Evolutionary conservation across 2,329 filamentous ascomycete genomes (phyloP).

Genomic region (Didymosphaeria variabile): DNA sequence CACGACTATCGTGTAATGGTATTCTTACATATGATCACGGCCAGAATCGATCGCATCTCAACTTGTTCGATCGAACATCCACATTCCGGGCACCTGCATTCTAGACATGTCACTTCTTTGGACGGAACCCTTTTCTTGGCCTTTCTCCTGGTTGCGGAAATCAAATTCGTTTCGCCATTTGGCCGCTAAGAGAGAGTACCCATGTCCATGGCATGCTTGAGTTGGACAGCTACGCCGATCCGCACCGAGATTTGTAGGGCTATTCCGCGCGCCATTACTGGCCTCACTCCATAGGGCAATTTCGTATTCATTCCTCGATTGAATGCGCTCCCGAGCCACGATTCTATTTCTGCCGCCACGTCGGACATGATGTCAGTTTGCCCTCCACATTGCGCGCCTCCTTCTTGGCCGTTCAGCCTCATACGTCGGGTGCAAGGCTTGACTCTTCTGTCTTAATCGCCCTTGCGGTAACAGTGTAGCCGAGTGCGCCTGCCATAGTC

Average conservation of each 20-base stretch:
- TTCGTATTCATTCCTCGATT: background rate
- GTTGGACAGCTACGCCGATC: background rate
- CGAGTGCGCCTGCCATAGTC: background rate
- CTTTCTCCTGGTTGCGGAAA: background rate
- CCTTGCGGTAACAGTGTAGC: background rate
- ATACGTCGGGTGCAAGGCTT: background rate
- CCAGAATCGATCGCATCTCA: background rate
- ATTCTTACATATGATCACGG: background rate
- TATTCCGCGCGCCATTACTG: background rate
- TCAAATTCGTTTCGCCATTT: background rate
- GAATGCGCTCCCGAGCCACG: background rate
- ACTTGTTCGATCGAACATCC: background rate
- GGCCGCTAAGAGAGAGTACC: background rate
- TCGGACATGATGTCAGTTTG: slow-evolving; percentile 1
- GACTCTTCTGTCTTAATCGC: background rate
- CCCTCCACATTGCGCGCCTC: background rate
- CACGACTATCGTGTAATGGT: background rate
- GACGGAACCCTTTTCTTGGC: background rate
- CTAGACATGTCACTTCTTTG: background rate
- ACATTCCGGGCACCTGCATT: background rate
- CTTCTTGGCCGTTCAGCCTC: slow-evolving; percentile 4
- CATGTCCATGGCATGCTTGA: background rate
- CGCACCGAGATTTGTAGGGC: background rate
- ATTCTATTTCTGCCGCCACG: background rate
- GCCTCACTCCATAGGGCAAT: background rate